phyloP scores from a whole-genome alignment of 345 rosid species.

The Bruguiera gymnorhiza region DNA sequence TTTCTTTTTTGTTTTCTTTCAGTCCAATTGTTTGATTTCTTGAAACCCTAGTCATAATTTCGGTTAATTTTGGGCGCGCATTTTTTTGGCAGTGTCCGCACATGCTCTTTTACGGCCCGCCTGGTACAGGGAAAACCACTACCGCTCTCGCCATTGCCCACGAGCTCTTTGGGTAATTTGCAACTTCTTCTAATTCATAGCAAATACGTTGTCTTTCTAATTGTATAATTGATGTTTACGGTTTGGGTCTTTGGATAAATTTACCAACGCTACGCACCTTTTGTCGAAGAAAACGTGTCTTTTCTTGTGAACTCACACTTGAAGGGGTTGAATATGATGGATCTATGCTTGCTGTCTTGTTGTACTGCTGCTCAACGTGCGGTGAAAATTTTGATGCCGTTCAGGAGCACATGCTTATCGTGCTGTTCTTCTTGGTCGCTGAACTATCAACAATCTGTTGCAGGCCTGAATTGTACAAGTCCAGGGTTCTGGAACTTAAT shows the following conservation, averaged over 20 bases:
- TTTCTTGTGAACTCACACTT: too few relatives aligned
- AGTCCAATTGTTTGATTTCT: background rate
- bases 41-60: constrained; percentile 26
- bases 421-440: background rate
- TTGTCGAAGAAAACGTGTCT: too few relatives aligned
- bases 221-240: background rate
- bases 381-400: background rate
- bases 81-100: constrained; percentile 66
- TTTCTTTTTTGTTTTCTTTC: background rate
- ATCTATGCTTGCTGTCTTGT: too few relatives aligned
- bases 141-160: constrained; percentile 93
- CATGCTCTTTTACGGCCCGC: constrained; percentile 96
- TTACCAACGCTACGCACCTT: too few relatives aligned
- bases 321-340: too few relatives aligned
- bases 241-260: too few relatives aligned
- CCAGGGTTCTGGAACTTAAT: constrained; percentile 92
- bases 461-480: constrained; percentile 92
- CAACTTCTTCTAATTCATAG: background rate
- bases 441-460: constrained; percentile 10
- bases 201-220: background rate
- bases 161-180: constrained; percentile 76
- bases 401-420: background rate
- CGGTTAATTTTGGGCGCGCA: background rate
- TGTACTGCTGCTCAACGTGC: too few relatives aligned
- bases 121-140: constrained; percentile 97